These are phyloP conservation scores for Backusella tarrabulga DNA, from an alignment of 192 early-diverging fungal species.

Conservation along the genomic window DNA sequence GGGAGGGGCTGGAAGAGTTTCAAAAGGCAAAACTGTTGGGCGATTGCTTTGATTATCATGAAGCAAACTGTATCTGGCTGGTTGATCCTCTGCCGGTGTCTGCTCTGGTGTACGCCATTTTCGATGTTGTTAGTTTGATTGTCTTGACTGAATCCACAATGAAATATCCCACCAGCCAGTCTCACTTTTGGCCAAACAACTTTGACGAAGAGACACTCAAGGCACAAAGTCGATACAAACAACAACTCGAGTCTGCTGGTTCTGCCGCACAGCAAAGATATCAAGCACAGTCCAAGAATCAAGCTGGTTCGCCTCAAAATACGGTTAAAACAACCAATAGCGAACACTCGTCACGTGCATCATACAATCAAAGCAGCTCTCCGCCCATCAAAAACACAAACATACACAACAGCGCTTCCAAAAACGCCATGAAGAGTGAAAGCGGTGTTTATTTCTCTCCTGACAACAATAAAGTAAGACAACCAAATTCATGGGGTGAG, in stretches of 20 bases:
- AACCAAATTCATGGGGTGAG: neutral
- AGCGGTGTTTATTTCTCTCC: neutral
- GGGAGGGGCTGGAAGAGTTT: constrained; percentile 29
- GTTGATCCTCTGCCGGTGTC: constrained; percentile 16
- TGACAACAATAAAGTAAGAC: neutral
- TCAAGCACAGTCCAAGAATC: neutral
- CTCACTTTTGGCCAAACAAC: constrained; percentile 14
- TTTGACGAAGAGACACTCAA: neutral
- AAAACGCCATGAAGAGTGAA: neutral
- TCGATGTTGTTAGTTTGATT: constrained; percentile 33
- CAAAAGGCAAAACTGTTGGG: constrained; percentile 19
- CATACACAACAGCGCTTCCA: neutral
- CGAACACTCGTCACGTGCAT: neutral
- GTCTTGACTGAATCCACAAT: constrained; percentile 18
- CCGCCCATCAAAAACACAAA: neutral
- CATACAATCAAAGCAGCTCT: neutral
- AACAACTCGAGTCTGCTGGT: neutral
- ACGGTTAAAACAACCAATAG: neutral
- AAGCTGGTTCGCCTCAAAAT: neutral
- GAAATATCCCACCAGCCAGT: neutral
- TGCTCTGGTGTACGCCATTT: constrained; percentile 33
- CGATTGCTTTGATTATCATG: constrained; percentile 7
- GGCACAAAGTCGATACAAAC: neutral
- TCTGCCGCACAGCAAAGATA: neutral
- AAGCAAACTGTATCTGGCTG: constrained; percentile 24